phyloP scores from a whole-genome alignment of 2,329 filamentous ascomycete species.

The Acephala macrosclerotiorum region DNA sequence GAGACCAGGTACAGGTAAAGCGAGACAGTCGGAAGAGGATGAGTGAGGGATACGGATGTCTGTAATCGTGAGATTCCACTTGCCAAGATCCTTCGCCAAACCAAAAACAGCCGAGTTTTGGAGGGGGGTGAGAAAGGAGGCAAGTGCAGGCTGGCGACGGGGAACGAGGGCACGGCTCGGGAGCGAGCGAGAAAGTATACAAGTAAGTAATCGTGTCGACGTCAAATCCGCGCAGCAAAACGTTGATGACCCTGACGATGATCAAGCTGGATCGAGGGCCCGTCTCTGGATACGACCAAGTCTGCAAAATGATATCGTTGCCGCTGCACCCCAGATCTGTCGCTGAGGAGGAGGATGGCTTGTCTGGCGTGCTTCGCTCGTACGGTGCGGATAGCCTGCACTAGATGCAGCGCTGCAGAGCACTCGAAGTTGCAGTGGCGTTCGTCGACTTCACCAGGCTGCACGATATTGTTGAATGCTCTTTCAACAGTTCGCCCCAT shows the following conservation, averaged over 20 bases:
- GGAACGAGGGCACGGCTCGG: too few species aligned
- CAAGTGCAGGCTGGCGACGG: too few species aligned
- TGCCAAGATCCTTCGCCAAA: not conserved
- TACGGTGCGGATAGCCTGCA: slow-evolving; percentile 2
- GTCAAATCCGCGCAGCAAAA: too few species aligned
- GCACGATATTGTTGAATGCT: slow-evolving; percentile 9
- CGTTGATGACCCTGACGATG: not conserved
- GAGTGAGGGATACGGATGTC: not conserved
- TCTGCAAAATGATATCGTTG: not conserved
- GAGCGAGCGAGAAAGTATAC: not conserved
- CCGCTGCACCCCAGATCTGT: not conserved
- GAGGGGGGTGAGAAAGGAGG: not conserved
- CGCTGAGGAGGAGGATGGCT: not conserved
- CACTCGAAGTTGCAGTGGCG: not conserved
- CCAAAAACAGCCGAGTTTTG: not conserved
- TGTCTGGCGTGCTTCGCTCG: not conserved
- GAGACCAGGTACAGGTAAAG: not conserved
- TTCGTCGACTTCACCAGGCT: not conserved
- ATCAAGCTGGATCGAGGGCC: not conserved
- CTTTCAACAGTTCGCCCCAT: slow-evolving; percentile 18
- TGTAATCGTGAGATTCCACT: not conserved
- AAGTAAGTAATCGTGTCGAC: not conserved
- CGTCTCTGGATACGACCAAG: not conserved
- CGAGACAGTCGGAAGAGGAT: not conserved
- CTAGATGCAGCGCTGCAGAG: not conserved